These are phyloP conservation scores for Silene conica DNA, from an alignment of 148 eudicot genomes.

Conservation along the genomic window DNA sequence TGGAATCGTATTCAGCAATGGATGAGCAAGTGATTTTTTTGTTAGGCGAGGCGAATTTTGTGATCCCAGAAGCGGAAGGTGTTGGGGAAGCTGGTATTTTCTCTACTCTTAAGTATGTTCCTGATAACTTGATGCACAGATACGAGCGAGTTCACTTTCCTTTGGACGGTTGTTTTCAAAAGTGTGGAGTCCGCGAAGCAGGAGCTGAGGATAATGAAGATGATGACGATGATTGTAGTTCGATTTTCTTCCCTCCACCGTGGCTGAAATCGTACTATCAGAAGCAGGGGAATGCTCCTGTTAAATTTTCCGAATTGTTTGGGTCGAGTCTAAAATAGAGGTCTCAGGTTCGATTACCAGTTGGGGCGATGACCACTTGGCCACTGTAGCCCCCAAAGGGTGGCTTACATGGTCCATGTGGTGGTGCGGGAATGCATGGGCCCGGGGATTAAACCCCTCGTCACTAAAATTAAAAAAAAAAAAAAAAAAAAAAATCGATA, in stretches of 20 bases:
- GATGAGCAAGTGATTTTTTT: neutral
- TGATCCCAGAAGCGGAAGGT: neutral
- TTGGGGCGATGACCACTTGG: too few relatives aligned
- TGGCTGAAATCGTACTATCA: neutral
- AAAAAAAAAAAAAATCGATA: too few relatives aligned
- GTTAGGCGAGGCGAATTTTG: neutral
- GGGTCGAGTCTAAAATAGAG: neutral
- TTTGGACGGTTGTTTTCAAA: neutral
- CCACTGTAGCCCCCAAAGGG: too few relatives aligned
- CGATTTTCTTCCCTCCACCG: neutral
- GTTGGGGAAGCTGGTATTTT: neutral
- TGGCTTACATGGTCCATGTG: too few relatives aligned
- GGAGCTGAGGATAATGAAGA: neutral
- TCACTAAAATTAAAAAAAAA: too few relatives aligned
- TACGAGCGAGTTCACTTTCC: neutral
- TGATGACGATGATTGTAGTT: neutral
- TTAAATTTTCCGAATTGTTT: neutral
- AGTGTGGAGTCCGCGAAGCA: neutral
- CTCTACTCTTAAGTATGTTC: neutral
- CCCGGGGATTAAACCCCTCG: too few relatives aligned
- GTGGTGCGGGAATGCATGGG: too few relatives aligned
- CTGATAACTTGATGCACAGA: neutral
- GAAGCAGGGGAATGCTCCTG: neutral
- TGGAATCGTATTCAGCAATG: neutral
- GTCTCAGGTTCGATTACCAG: too few relatives aligned